Evolutionary conservation across 2,329 filamentous ascomycete species (phyloP).

Genomic region (Epichloe brachyelytri): DNA sequence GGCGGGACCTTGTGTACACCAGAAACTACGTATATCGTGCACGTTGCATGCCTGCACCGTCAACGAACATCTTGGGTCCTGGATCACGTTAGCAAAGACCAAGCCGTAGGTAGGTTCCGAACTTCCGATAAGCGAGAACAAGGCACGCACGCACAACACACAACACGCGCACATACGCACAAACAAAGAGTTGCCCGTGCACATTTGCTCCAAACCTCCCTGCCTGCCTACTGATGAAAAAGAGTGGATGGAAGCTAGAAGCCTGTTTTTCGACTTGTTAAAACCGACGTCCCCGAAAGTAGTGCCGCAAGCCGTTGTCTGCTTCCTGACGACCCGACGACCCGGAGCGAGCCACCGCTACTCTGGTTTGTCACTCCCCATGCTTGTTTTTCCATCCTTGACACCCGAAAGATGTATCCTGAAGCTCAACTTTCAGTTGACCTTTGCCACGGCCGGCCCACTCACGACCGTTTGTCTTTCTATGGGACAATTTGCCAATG

Average conservation of each 20-base stretch:
- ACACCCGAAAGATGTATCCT: background rate
- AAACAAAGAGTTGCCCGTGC: background rate
- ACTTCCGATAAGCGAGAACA: conserved; percentile 5
- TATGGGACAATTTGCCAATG: background rate
- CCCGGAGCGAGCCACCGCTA: background rate
- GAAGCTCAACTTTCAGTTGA: background rate
- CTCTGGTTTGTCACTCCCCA: background rate
- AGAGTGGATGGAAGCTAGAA: background rate
- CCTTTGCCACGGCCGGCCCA: background rate
- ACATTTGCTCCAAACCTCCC: background rate
- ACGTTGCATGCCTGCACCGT: background rate
- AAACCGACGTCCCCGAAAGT: background rate
- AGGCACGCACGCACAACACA: background rate
- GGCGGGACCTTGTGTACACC: background rate
- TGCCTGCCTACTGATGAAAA: background rate
- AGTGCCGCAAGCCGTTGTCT: background rate
- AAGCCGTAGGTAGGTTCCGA: background rate
- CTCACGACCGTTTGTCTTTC: background rate
- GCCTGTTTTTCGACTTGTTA: too few relatives aligned
- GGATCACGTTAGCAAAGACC: background rate
- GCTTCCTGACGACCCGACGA: background rate
- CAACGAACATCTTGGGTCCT: background rate
- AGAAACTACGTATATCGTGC: background rate
- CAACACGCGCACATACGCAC: background rate
- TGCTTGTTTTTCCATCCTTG: background rate